Percentiles rank a stretch among this genome's conserved stretches.
These are phyloP conservation scores for Furcasterigmium sp. DNA, from an alignment of 2,329 filamentous ascomycete genomes.

Conservation along the genomic window DNA sequence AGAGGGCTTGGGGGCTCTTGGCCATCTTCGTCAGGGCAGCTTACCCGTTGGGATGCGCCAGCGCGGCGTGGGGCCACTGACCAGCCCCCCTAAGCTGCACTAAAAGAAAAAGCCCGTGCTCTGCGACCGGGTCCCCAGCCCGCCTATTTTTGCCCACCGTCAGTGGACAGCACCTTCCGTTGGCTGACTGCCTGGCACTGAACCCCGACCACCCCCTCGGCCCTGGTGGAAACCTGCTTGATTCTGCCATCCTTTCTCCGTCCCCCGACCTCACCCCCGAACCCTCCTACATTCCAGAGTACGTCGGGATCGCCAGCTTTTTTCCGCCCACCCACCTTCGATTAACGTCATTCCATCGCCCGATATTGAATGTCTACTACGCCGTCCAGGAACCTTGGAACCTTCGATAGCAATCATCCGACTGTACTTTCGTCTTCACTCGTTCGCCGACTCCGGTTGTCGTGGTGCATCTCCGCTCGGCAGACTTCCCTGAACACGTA, in stretches of 20 bases:
- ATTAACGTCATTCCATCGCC: constrained; percentile 1
- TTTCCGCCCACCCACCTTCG: neutral
- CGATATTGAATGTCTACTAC: neutral
- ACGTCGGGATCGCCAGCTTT: neutral
- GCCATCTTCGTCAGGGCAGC: constrained; percentile 4
- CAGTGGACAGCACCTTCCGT: neutral
- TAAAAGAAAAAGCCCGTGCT: neutral
- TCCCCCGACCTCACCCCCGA: neutral
- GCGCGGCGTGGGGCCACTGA: neutral
- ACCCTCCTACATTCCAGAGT: neutral
- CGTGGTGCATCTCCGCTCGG: no score
- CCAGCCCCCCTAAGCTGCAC: constrained; percentile 2
- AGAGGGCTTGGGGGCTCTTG: constrained; percentile 4
- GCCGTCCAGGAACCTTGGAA: no score
- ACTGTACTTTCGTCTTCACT: no score
- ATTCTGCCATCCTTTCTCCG: constrained; percentile 1
- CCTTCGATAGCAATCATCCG: no score
- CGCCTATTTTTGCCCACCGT: neutral
- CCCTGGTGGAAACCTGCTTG: neutral
- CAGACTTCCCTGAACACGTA: constrained; percentile 6
- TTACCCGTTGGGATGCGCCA: neutral
- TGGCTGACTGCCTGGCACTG: neutral
- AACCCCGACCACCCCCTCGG: neutral
- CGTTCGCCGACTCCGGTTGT: no score
- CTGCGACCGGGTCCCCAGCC: neutral